Evolutionary conservation across 257 asterid genomes (phyloP).

Genomic region (Capsicum pubescens): DNA sequence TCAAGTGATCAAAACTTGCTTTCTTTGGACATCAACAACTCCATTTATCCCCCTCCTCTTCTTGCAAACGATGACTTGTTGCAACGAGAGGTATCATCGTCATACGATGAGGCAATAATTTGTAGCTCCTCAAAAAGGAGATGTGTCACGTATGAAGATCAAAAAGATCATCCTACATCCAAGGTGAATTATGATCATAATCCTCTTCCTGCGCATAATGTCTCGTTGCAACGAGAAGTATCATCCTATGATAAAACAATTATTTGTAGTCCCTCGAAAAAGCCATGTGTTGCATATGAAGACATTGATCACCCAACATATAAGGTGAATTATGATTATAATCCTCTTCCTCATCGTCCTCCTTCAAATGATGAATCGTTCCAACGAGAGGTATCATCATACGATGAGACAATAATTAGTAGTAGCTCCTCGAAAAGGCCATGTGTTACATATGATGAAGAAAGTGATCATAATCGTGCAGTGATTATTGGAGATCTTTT

Average conservation of each 20-base stretch:
- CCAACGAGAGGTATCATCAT: constrained; percentile 18
- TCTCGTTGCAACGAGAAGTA: constrained; percentile 13
- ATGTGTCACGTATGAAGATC: constrained; percentile 21
- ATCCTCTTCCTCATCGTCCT: neutral
- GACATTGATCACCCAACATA: neutral
- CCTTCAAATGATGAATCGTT: neutral
- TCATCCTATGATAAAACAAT: constrained; percentile 18
- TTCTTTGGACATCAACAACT: constrained; percentile 24
- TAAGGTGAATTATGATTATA: neutral
- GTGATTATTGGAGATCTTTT: neutral
- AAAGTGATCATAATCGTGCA: neutral
- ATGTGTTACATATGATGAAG: constrained; percentile 28
- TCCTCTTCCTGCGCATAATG: neutral
- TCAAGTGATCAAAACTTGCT: constrained; percentile 36
- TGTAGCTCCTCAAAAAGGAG: constrained; percentile 25
- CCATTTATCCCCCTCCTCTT: neutral
- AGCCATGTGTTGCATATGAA: constrained; percentile 27
- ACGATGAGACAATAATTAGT: constrained; percentile 19
- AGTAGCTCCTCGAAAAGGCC: constrained; percentile 27
- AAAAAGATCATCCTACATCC: neutral
- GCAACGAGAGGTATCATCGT: constrained; percentile 13
- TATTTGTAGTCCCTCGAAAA: constrained; percentile 20
- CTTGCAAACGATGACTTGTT: neutral
- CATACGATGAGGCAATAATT: constrained; percentile 10
- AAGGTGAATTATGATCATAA: constrained; percentile 1